Base-by-base conservation (phyloP, 1,139 yeast species). In the Debaryomycetaceae sp. region DNA sequence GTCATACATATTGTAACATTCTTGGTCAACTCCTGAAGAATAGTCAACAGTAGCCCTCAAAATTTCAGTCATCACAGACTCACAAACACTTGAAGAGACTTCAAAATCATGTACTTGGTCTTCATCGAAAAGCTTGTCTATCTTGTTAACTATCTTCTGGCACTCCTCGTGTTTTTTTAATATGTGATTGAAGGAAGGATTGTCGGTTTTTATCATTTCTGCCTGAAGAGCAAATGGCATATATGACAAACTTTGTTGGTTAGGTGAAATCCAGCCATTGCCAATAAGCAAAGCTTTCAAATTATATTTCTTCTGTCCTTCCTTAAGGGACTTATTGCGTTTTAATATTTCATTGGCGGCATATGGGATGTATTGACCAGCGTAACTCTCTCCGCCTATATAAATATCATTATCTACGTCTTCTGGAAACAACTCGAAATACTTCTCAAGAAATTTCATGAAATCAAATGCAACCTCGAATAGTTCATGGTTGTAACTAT, bases 261-360 rank as follows among this genome's bases (percentile, higher is more conserved):
- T 78, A 1, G 98, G 97, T 31, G 89, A 91, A n/a, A 92, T 79
- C 96, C 96, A 92, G 1, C 97, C 98, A 63, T 92, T 92, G 8
- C 98, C 98, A 43, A 92, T 84, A 48, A 89, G 51, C n/a, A 87
- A 56, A 0, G 91, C 92, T 45, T 76, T 70, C 41, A 91, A 58
- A 42, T 82, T 69, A 46, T 77, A 65, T 1, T 50, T 46, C 11
- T 48, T 45, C 15, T 58, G 50, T 1, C 49, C 51, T 2, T 41
- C 45, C 1, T 47, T 43, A 5, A 58, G 44, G 6, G 63, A 50
- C 36, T 65, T 61, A 54, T 81, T 79, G 37, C 75, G 60, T 2
- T 75, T 65, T 40, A 79, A 52, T 14, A 91, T 73, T 1, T 79
- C 81, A 36, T 75, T 65, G 0, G 94, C 95, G 43, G 91, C 77